Base-by-base conservation (phyloP, 495 filamentous ascomycete genomes). In the Aspergillus olivimuriae region DNA sequence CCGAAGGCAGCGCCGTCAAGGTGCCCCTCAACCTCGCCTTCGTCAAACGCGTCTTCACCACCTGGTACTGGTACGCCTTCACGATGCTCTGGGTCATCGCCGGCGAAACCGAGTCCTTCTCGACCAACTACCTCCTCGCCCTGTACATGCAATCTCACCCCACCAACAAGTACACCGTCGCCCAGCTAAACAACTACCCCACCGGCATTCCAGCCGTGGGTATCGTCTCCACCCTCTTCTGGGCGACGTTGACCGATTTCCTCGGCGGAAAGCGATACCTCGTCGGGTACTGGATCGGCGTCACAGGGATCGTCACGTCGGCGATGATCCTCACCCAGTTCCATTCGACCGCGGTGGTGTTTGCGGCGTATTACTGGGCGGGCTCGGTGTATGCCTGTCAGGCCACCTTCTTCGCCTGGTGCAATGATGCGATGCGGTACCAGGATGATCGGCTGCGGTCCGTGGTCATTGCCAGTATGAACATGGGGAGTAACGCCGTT, bases 341-440 rank as follows among this genome's bases (percentile, higher is more conserved):
- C 4, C 53, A 63, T 1, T 60, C 57, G 16, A 68, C 66, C 2
- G 61, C 63, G 4, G 64, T 59, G 0, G 64, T 72, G 1, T 74
- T 77, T 39, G 76, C 31, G 0, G 69, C 72, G 9, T 80, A 78
- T 34, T 80, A 77, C 57, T 73, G 66, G 58, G 73, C 73, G 1
- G 75, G 75, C 10, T 52, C 62, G 7, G 70, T 76, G 1, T 78
- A 78, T 47, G 74, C 72, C n/a, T 76, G 74, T 41, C 76, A 78
- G 44, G 74, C 75, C 11, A 73, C 72, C 0, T 77, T 80, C 51
- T 80, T 78, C 38, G 75, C 76, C 0, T 80, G 76, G 76, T 76
- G 75, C n/a, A 81, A 80, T 39, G 76, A 81, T 53, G 63, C 68
- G 8, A 62, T 77, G 57, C 57, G 72, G 3, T 69, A 60, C 30